These are phyloP conservation scores for Psilocybe mexicana DNA, from an alignment of 1,284 basidiomycete species.

Conservation along the genomic window DNA sequence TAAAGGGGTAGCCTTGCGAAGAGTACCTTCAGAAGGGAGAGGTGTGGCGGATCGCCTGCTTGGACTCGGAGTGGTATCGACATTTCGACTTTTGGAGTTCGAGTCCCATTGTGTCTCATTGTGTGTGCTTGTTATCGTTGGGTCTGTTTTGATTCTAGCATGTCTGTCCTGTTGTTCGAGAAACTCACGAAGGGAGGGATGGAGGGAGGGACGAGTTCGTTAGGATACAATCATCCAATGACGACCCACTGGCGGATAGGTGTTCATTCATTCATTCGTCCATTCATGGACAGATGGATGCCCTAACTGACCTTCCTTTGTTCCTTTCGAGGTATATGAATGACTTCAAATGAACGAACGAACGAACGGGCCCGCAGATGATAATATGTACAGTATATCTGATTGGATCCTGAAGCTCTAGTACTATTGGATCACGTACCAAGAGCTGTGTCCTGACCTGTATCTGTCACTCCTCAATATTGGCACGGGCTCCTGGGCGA, in stretches of 20 bases:
- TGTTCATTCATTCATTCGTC: no score
- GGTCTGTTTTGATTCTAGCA: background rate
- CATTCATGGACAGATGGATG: background rate
- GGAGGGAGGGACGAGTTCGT: background rate
- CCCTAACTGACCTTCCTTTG: background rate
- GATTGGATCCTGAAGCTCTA: background rate
- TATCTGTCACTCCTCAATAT: constrained; percentile 3
- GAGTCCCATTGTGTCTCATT: constrained; percentile 2
- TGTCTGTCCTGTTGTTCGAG: background rate
- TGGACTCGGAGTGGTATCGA: background rate
- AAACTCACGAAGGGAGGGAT: background rate
- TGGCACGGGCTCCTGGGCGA: background rate
- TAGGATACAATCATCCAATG: background rate
- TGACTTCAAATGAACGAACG: background rate
- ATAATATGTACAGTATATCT: background rate
- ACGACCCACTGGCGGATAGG: no score
- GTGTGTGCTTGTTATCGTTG: background rate
- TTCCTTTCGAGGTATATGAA: constrained; percentile 3
- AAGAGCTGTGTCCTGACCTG: background rate
- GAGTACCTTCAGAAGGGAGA: constrained; percentile 6
- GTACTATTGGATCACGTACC: constrained; percentile 1
- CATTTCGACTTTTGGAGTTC: background rate
- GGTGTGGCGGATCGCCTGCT: constrained; percentile 12
- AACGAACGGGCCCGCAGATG: background rate
- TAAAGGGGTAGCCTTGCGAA: background rate